Percentiles rank a stretch among this genome's conserved stretches.
Evolutionary conservation across 1,284 basidiomycete species (phyloP).

Genomic region (Melampsora americana): DNA sequence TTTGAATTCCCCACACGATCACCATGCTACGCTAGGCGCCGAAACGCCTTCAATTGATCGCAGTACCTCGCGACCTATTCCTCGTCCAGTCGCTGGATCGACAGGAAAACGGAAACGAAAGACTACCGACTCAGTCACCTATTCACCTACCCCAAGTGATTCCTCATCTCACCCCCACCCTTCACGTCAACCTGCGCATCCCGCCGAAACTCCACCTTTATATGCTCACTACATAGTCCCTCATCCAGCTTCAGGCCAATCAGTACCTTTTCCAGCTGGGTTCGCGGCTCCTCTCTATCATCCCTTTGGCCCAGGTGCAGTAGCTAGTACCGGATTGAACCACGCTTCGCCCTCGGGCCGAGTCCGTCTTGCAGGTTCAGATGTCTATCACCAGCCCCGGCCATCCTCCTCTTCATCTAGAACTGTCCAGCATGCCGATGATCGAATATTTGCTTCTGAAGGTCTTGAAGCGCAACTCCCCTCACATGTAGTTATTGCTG

Average conservation of each 20-base stretch:
- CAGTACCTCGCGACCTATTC: slow-evolving; percentile 13
- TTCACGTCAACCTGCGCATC: neutral
- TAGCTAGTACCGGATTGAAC: neutral
- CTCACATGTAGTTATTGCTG: neutral
- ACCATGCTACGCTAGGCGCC: slow-evolving; percentile 5
- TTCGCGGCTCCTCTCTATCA: neutral
- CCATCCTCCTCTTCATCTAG: slow-evolving; percentile 5
- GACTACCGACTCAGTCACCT: slow-evolving; percentile 3
- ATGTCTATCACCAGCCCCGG: neutral
- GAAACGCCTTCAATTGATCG: neutral
- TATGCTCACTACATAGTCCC: neutral
- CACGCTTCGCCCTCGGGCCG: neutral
- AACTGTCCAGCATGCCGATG: neutral
- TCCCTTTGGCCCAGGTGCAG: neutral
- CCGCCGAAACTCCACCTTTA: neutral
- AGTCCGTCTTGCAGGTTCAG: neutral
- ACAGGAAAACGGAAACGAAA: slow-evolving; percentile 34
- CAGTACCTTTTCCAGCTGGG: neutral
- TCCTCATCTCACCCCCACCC: neutral
- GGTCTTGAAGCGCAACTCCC: neutral
- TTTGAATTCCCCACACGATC: slow-evolving; percentile 39
- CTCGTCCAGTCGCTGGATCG: slow-evolving; percentile 1
- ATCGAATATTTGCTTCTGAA: neutral
- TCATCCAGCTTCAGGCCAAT: neutral
- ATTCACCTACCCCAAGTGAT: neutral